Evolutionary conservation across 2,329 filamentous ascomycete genomes (phyloP), one percentile per base, ranked within the genome.

Genomic region (Ploettnerulaceae sp.): DNA sequence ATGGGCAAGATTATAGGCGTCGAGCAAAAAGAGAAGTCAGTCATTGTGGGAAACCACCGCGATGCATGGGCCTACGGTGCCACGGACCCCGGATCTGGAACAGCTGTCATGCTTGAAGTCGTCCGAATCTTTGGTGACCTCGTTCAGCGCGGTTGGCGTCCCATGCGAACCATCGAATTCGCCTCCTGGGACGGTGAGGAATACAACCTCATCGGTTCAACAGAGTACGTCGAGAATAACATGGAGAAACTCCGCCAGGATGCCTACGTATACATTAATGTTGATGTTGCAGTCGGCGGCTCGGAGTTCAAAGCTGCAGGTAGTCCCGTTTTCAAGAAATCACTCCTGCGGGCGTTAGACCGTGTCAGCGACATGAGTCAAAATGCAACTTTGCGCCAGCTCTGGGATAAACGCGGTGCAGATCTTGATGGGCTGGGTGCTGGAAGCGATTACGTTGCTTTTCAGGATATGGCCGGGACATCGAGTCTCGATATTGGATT

Each of bases 171-270:
- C 3, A 95, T 98, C 54, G 86, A 95, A 64, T 97, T 98, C 66
- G 89, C 90, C 61, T 95, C 88, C 25, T 98, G 93, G 93, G 93
- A 98, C 65, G 93, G 80, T 3, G 84, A 84, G 57, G 89, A 91
- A 66, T 97, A 95, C 70, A 96, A 96, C 66, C 71, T 93, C 35
- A 86, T 95, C 48, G 93, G 93, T 7, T 95, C 89, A 8, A 97
- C 93, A 1, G 93, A 98, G 65, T 91, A 86, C 60, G 93, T 98
- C 35, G 93, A 98, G 68, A 84, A 86, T 36, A 83, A 91, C 56
- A 72, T 89, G 21, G 81, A 90, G 0, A 65, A 70, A 3, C 73
- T 98, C 5, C 83, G 87, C 32, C 71, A 76, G 14, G 77, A 93
- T 57, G 91, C 79, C 0, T 81, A 88, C 53, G 90, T 86, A 7